Evolutionary conservation across 192 early-diverging fungal species (phyloP).

Genomic region (Tieghemiomyces parasiticus): DNA sequence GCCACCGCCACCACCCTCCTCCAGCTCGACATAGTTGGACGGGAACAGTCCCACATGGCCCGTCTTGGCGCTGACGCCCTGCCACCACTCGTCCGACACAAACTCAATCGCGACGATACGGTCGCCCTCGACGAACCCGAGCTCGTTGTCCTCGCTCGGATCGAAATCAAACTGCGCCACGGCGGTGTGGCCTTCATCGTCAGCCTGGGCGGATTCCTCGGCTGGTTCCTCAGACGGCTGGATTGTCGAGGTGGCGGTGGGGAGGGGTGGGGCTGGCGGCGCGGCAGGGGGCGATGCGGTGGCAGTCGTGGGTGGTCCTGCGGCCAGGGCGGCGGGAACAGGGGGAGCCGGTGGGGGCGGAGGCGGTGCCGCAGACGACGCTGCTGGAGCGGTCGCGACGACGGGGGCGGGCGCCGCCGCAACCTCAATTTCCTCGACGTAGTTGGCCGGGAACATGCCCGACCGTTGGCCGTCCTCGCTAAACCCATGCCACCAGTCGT

Average conservation of each 20-base stretch:
- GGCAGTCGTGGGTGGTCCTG: slow-evolving; percentile 13
- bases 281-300: slow-evolving; percentile 10
- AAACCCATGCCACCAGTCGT: slow-evolving; percentile 87
- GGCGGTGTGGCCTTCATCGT: slow-evolving; percentile 13
- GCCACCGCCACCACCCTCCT: no score
- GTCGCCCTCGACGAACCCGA: slow-evolving; percentile 63
- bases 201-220: slow-evolving; percentile 9
- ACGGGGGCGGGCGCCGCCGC: slow-evolving; percentile 13
- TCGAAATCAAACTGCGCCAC: slow-evolving; percentile 70
- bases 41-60: slow-evolving; percentile 58
- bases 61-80: slow-evolving; percentile 39
- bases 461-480: slow-evolving; percentile 52
- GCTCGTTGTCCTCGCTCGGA: slow-evolving; percentile 75
- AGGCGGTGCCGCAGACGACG: slow-evolving; percentile 10
- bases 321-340: neutral
- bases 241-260: no score
- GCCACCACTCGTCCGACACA: slow-evolving; percentile 88
- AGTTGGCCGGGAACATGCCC: slow-evolving; percentile 75
- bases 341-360: slow-evolving; percentile 12
- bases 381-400: slow-evolving; percentile 9
- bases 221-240: slow-evolving; percentile 11
- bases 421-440: slow-evolving; percentile 37
- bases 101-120: slow-evolving; percentile 64
- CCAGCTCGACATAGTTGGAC: slow-evolving; percentile 5
- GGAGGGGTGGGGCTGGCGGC: slow-evolving; percentile 10